Evolutionary conservation across 192 early-diverging fungal genomes (phyloP).

Genomic region (Jimgerdemannia flammicorona): DNA sequence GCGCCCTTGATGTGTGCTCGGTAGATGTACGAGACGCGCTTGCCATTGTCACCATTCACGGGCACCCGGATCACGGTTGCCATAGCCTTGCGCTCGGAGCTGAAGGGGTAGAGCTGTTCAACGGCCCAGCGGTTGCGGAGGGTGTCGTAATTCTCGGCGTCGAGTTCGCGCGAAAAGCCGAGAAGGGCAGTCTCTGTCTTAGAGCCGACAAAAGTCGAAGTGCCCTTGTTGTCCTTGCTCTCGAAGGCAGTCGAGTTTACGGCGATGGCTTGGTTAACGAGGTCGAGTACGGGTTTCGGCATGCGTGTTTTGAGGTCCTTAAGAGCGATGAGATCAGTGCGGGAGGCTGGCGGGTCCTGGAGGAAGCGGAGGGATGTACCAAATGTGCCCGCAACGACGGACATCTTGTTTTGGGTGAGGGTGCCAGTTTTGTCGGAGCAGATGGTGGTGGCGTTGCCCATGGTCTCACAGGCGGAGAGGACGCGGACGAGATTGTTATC

Average conservation of each 20-base stretch:
- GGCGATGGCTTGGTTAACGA: constrained; percentile 69
- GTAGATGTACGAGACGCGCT: constrained; percentile 24
- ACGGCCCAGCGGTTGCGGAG: constrained; percentile 59
- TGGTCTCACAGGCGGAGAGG: constrained; percentile 95
- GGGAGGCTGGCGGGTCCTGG: constrained; percentile 33
- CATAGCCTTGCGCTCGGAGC: constrained; percentile 92
- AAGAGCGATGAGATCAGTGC: constrained; percentile 43
- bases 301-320: constrained; percentile 41
- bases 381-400: constrained; percentile 85
- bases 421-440: constrained; percentile 99
- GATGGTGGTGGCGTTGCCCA: constrained; percentile 97
- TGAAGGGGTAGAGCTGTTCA: constrained; percentile 85
- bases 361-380: constrained; percentile 64
- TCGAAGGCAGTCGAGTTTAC: constrained; percentile 83
- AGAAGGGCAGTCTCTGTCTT: constrained; percentile 96
- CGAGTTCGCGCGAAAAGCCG: constrained; percentile 63
- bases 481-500: constrained; percentile 98
- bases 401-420: constrained; percentile 96
- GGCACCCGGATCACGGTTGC: constrained; percentile 69
- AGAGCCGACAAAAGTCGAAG: constrained; percentile 70
- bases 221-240: constrained; percentile 43
- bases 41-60: constrained; percentile 34
- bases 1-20: constrained; percentile 95
- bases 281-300: constrained; percentile 34
- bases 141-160: constrained; percentile 57